These are phyloP conservation scores for Powellomyces hirtus DNA, from an alignment of 192 early-diverging fungal species.

Conservation along the genomic window DNA sequence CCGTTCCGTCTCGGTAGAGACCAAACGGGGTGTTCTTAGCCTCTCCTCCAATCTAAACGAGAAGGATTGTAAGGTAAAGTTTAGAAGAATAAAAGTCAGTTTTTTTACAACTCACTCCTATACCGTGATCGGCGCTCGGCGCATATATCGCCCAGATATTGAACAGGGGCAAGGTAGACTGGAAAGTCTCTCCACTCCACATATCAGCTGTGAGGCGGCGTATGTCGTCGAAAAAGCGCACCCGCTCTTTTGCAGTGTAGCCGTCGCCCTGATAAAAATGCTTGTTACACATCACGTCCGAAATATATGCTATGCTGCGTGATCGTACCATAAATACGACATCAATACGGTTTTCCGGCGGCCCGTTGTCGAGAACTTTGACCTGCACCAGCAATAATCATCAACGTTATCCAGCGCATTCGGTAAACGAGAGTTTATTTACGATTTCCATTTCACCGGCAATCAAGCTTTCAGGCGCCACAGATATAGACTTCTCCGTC, in stretches of 20 bases:
- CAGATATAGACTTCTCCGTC: neutral
- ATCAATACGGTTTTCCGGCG: constrained; percentile 53
- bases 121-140: constrained; percentile 50
- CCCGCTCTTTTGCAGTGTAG: constrained; percentile 48
- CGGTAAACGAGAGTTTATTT: too few species aligned
- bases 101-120: constrained; percentile 46
- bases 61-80: too few species aligned
- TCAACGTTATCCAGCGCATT: too few species aligned
- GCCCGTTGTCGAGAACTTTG: constrained; percentile 49
- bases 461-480: neutral
- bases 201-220: constrained; percentile 54
- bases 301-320: too few species aligned
- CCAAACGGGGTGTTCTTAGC: constrained; percentile 57
- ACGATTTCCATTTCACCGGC: too few species aligned
- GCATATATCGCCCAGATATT: constrained; percentile 59
- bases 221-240: constrained; percentile 55
- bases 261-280: constrained; percentile 54
- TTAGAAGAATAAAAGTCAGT: too few species aligned
- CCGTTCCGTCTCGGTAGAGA: constrained; percentile 63
- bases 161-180: constrained; percentile 51
- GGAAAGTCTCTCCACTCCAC: constrained; percentile 54
- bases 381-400: neutral
- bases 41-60: constrained; percentile 34
- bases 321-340: constrained; percentile 63
- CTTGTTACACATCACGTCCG: too few species aligned